Evolutionary conservation across 106 monocot species (phyloP), one percentile per base, ranked within the genome.

Genomic region (Dactylorhiza incarnata): DNA sequence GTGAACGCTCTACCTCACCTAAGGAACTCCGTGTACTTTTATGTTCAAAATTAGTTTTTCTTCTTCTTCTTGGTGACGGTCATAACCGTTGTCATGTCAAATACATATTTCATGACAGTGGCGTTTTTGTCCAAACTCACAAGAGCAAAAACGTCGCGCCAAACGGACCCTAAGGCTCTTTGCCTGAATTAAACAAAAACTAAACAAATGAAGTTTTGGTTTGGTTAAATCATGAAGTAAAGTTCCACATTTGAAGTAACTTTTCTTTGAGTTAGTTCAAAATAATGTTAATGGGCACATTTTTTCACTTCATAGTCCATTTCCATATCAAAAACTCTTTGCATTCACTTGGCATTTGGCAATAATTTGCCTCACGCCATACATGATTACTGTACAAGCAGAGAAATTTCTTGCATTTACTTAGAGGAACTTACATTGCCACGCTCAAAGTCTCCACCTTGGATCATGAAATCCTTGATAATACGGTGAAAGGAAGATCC

Each of bases 391-490:
- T 62, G 24, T 23, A 11, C 24, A 62, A 9, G 20, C 10, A 62
- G 24, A 6, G 6, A 22, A 62, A 62, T 25, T 62, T 3, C 17
- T 37, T 55, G 55, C 55, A 55, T 13, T 55, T 16, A n/a, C 55
- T 55, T 55, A n/a, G 6, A 4, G 17, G 16, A 76, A 68, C 83
- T 75, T 44, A 94, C 94, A 87, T 94, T 88, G 78, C 87, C 85
- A 50, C 68, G 49, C 9, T 91, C 83, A 71, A 91, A 94, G 46
- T 91, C 94, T 15, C 91, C 94, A 14, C 94, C 91, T 76, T 91
- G 91, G 26, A 95, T 89, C 94, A 95, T 89, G 48, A 91, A 95
- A 77, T 95, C 94, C 74, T 89, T 95, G 73, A 95, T 95, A 56
- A 95, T 83, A 17, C 89, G 85, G 52, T 91, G 94, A 55, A 95